A percentile compares a stretch with the other conserved stretches of the same genome.
phyloP scores from a whole-genome alignment of 2,329 filamentous ascomycete genomes.

The Stachybotrys chlorohalonatus region DNA sequence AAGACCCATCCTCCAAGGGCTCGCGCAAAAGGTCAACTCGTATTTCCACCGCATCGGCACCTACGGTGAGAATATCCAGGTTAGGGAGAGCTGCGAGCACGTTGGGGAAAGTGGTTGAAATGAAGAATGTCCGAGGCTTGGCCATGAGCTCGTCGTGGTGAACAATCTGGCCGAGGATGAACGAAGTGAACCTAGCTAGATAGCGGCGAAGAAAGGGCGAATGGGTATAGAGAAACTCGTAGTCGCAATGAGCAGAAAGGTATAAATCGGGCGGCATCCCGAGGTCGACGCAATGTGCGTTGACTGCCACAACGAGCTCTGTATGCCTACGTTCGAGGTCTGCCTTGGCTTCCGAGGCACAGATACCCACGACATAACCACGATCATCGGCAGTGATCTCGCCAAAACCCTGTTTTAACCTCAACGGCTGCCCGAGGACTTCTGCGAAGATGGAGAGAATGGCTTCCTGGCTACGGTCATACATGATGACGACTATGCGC shows the following conservation, averaged over 20 bases:
- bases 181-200: conserved; percentile 68
- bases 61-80: conserved; percentile 78
- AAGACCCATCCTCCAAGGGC: conserved; percentile 51
- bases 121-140: conserved; percentile 73
- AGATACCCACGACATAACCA: conserved; percentile 60
- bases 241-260: conserved; percentile 65
- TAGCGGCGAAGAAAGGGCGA: conserved; percentile 65
- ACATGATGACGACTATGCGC: conserved; percentile 57
- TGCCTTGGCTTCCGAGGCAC: conserved; percentile 43
- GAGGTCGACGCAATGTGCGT: conserved; percentile 66
- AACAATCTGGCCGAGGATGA: conserved; percentile 70
- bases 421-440: conserved; percentile 66
- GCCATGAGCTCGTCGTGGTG: conserved; percentile 70
- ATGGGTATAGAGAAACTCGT: conserved; percentile 77
- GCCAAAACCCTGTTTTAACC: conserved; percentile 46
- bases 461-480: conserved; percentile 60
- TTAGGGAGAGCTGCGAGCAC: conserved; percentile 76
- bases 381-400: conserved; percentile 44
- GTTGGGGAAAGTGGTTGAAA: conserved; percentile 83
- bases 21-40: conserved; percentile 76
- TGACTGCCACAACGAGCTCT: conserved; percentile 57
- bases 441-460: conserved; percentile 71
- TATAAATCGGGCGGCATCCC: conserved; percentile 59
- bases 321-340: conserved; percentile 51
- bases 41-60: conserved; percentile 77